Evolutionary conservation across 2,329 filamentous ascomycete genomes (phyloP).

Genomic region (Colletotrichum shisoi): DNA sequence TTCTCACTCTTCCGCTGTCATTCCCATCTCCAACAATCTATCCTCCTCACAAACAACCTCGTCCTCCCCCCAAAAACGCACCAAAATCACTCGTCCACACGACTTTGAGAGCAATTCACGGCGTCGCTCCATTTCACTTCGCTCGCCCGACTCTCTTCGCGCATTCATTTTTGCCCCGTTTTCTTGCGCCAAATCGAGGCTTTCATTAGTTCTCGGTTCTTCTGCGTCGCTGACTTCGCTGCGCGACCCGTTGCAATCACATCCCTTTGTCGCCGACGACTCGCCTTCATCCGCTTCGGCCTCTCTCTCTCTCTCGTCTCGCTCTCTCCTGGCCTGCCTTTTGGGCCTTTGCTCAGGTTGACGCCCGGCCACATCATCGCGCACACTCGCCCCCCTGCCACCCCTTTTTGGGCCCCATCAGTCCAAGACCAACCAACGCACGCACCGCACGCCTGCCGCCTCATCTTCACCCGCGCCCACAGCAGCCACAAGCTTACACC

Average conservation of each 20-base stretch:
- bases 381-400: conserved; percentile 35
- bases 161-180: conserved; percentile 41
- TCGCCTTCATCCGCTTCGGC: conserved; percentile 23
- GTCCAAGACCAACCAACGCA: conserved; percentile 28
- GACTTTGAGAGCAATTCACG: conserved; percentile 40
- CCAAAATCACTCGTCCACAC: conserved; percentile 41
- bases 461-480: conserved; percentile 24
- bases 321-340: conserved; percentile 23
- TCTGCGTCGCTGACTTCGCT: conserved; percentile 38
- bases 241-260: conserved; percentile 39
- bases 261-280: conserved; percentile 31
- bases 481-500: conserved; percentile 29
- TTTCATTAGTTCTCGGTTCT: conserved; percentile 60
- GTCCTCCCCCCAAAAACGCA: conserved; percentile 33
- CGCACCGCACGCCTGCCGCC: conserved; percentile 15
- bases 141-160: conserved; percentile 39
- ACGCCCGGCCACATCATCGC: conserved; percentile 40
- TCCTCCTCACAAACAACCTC: conserved; percentile 40
- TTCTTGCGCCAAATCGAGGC: conserved; percentile 50
- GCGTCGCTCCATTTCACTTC: conserved; percentile 33
- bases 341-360: conserved; percentile 26
- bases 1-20: conserved; percentile 34
- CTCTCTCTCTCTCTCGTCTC: conserved; percentile 33
- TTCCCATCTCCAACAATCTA: conserved; percentile 36
- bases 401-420: conserved; percentile 34